Conservation (phyloP, 345 rosid species). For the Litchi chinensis region DNA sequence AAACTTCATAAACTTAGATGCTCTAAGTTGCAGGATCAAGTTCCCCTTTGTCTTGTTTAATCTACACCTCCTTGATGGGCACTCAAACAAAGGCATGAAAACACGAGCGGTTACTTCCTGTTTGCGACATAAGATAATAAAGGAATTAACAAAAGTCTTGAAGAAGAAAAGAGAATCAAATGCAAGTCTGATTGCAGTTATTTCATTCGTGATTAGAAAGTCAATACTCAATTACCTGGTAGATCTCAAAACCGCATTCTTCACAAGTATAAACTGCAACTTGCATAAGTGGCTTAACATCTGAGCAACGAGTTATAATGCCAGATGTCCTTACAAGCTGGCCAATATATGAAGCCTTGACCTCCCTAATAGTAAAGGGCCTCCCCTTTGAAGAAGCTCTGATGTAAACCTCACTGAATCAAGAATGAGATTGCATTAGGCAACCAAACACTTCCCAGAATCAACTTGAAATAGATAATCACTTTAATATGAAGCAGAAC, state of each 20-base stretch:
- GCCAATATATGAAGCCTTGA: conserved; percentile 89
- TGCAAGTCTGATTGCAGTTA: background rate
- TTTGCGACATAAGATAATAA: conserved; percentile 24
- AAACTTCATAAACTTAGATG: conserved; percentile 93
- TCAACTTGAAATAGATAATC: background rate
- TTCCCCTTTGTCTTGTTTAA: conserved; percentile 70
- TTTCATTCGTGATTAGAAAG: background rate
- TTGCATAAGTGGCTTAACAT: conserved; percentile 97
- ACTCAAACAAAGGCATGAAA: conserved; percentile 91
- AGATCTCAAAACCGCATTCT: conserved; percentile 93
- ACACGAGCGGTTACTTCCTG: conserved; percentile 95
- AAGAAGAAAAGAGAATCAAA: conserved; percentile 6
- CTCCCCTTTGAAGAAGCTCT: conserved; percentile 81
- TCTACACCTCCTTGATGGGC: conserved; percentile 75
- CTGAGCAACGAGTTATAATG: conserved; percentile 96
- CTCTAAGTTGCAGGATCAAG: conserved; percentile 96
- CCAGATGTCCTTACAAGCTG: conserved; percentile 92
- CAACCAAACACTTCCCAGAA: background rate
- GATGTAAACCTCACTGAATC: conserved; percentile 82
- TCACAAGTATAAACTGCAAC: conserved; percentile 98
- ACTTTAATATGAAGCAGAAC: background rate
- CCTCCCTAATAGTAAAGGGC: conserved; percentile 86
- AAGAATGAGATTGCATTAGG: conserved; percentile 28
- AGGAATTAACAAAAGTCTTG: conserved; percentile 3
- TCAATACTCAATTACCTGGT: conserved; percentile 61